These are phyloP conservation scores for Platanthera guangdongensis DNA, from an alignment of 106 monocot species.

Conservation along the genomic window DNA sequence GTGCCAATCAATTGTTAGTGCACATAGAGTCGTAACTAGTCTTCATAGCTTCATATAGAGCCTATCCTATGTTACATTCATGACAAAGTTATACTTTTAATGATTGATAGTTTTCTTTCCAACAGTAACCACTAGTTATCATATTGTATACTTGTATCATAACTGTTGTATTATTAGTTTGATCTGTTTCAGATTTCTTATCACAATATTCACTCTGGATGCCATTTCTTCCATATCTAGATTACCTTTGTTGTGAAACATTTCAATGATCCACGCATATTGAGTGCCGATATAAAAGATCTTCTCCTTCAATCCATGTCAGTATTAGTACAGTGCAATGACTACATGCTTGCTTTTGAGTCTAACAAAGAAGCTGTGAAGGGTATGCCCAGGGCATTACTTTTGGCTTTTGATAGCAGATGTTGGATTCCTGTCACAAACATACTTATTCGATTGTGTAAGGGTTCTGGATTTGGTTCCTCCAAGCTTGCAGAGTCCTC, in stretches of 20 bases:
- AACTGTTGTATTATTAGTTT: background rate
- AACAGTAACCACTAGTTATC: background rate
- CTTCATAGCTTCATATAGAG: too few relatives aligned
- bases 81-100: background rate
- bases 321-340: constrained; percentile 75
- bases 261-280: constrained; percentile 84
- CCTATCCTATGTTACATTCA: too few relatives aligned
- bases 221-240: constrained; percentile 22
- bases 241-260: constrained; percentile 83
- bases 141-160: background rate
- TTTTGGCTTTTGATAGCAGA: constrained; percentile 83
- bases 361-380: constrained; percentile 64
- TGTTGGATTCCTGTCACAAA: constrained; percentile 95
- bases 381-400: constrained; percentile 70
- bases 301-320: constrained; percentile 90
- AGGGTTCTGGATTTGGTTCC: constrained; percentile 84
- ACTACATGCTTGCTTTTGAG: constrained; percentile 78
- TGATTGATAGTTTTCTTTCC: background rate
- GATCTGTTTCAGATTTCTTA: background rate
- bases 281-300: constrained; percentile 79
- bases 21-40: too few relatives aligned
- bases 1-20: too few relatives aligned
- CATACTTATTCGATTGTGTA: constrained; percentile 70
- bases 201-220: background rate
- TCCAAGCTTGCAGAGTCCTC: constrained; percentile 76